phyloP scores from a whole-genome alignment of 2,329 filamentous ascomycete species.

The Curvularia hawaiiensis region DNA sequence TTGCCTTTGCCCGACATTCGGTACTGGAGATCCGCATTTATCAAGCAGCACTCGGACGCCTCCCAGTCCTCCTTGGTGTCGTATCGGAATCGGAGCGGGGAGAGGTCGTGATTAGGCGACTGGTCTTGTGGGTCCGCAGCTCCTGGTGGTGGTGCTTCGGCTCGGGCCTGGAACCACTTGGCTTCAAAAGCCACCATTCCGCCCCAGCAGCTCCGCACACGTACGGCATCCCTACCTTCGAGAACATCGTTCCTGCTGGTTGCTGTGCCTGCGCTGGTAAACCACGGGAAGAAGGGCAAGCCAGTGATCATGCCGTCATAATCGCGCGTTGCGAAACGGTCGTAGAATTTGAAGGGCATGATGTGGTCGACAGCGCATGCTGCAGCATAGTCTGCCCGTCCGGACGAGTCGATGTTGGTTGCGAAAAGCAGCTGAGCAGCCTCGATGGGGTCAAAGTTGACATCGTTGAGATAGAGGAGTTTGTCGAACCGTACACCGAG shows the following conservation, averaged over 20 bases:
- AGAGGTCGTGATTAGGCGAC: conserved; percentile 26
- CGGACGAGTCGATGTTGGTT: conserved; percentile 60
- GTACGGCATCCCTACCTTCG: conserved; percentile 65
- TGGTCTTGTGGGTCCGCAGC: conserved; percentile 8
- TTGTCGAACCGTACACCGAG: conserved; percentile 63
- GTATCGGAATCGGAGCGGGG: conserved; percentile 53
- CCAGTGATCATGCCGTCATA: conserved; percentile 66
- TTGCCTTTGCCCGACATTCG: conserved; percentile 45
- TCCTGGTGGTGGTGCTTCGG: conserved; percentile 30
- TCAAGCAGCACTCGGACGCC: conserved; percentile 55
- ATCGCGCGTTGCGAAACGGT: conserved; percentile 74
- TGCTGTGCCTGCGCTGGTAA: conserved; percentile 59
- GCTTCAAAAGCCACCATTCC: conserved; percentile 74
- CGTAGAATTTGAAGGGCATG: conserved; percentile 71
- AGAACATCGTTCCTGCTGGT: conserved; percentile 66
- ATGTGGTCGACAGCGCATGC: conserved; percentile 75
- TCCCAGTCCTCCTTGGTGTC: conserved; percentile 53
- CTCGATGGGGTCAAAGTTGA: conserved; percentile 65
- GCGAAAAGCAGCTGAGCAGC: conserved; percentile 68
- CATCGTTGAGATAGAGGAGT: conserved; percentile 69
- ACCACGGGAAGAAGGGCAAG: conserved; percentile 71
- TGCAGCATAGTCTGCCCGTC: conserved; percentile 63
- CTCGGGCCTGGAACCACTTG: conserved; percentile 59
- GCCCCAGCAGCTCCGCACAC: conserved; percentile 76
- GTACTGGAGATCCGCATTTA: conserved; percentile 53